Evolutionary conservation across 805 yeast genomes (phyloP).

Genomic region (Maudiozyma saulgeensis): DNA sequence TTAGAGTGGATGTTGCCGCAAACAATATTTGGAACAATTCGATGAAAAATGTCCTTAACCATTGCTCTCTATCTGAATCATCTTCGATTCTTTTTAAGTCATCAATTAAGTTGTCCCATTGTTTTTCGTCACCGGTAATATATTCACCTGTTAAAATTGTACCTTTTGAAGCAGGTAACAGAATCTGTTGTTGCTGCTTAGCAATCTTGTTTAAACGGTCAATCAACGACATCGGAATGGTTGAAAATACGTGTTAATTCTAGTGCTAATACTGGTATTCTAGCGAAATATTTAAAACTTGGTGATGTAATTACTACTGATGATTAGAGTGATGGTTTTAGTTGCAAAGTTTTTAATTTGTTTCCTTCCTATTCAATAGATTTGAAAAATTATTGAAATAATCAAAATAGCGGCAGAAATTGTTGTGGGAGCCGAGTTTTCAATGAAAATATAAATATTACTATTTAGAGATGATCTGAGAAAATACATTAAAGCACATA

Average conservation of each 20-base stretch:
- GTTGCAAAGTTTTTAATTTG: too few species aligned
- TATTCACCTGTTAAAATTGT: not conserved
- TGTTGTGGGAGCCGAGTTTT: too few species aligned
- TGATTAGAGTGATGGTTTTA: too few species aligned
- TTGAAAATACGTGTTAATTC: not conserved
- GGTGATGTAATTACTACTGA: too few species aligned
- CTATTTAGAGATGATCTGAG: too few species aligned
- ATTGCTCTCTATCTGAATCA: conserved; percentile 11
- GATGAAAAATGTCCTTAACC: conserved; percentile 14
- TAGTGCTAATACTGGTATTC: too few species aligned
- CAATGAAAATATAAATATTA: too few species aligned
- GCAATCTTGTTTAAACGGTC: conserved; percentile 13
- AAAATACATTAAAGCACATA: too few species aligned
- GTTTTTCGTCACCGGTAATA: conserved; percentile 10
- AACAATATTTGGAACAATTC: conserved; percentile 13
- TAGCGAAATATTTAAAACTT: too few species aligned
- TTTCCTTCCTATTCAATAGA: too few species aligned
- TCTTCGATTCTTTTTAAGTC: conserved; percentile 9
- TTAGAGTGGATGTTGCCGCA: not conserved
- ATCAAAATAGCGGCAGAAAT: too few species aligned
- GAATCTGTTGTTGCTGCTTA: conserved; percentile 1
- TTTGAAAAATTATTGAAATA: too few species aligned
- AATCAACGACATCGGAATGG: conserved; percentile 7
- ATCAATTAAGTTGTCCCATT: conserved; percentile 5
- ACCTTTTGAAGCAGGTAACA: not conserved